Evolutionary conservation across 306 rosid genomes (phyloP).

Genomic region (Canavalia gladiata): DNA sequence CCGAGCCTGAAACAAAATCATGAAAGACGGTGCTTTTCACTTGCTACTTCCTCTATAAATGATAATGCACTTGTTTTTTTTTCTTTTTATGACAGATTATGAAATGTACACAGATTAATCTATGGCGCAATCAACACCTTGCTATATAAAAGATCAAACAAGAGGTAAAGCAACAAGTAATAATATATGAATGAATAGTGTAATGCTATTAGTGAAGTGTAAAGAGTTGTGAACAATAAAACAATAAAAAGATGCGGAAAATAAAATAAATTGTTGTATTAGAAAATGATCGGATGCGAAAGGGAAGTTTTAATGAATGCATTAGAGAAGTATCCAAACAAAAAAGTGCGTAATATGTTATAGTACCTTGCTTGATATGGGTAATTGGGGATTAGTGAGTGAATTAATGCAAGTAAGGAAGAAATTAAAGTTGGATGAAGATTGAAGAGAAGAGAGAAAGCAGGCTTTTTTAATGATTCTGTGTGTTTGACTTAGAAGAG

Average conservation of each 20-base stretch:
- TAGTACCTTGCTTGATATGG: background rate
- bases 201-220: background rate
- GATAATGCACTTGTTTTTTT: background rate
- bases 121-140: background rate
- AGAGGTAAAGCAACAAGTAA: too few species aligned
- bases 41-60: background rate
- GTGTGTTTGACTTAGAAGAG: background rate
- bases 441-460: background rate
- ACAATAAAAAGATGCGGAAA: background rate
- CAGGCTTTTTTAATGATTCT: background rate
- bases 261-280: background rate
- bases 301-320: background rate
- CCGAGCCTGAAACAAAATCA: constrained; percentile 34
- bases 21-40: background rate
- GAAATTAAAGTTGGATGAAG: background rate
- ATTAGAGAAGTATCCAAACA: background rate
- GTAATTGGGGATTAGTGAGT: background rate
- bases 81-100: background rate
- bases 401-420: background rate
- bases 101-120: background rate
- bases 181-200: background rate
- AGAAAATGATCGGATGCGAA: background rate
- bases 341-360: too few species aligned
- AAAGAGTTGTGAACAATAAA: background rate
- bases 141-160: too few species aligned